These are phyloP conservation scores for Parietaria judaica DNA, from an alignment of 306 rosid species.

Conservation along the genomic window DNA sequence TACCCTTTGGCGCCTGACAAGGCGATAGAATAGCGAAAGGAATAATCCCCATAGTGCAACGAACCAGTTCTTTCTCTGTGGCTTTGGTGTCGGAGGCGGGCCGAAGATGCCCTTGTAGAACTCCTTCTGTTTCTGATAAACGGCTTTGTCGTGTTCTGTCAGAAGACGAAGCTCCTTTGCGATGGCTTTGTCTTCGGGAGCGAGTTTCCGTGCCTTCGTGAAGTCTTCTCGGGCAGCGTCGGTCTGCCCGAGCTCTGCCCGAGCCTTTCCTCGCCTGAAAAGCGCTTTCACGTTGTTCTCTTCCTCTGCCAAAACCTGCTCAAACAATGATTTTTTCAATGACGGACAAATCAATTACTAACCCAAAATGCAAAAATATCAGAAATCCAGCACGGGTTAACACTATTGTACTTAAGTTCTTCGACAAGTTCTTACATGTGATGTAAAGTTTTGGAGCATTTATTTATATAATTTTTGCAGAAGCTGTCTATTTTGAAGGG, in stretches of 20 bases:
- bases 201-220: slow-evolving; percentile 48
- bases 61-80: slow-evolving; percentile 39
- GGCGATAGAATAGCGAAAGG: slow-evolving; percentile 42
- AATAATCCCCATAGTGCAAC: slow-evolving; percentile 60
- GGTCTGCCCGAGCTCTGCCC: slow-evolving; percentile 84
- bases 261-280: slow-evolving; percentile 84
- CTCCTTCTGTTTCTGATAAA: slow-evolving; percentile 90
- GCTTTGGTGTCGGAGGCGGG: slow-evolving; percentile 62
- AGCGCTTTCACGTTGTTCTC: slow-evolving; percentile 78
- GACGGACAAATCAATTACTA: neutral
- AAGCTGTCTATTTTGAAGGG: too few relatives aligned
- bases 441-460: too few relatives aligned
- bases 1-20: slow-evolving; percentile 35
- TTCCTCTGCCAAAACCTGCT: slow-evolving; percentile 77
- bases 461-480: too few relatives aligned
- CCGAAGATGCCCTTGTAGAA: slow-evolving; percentile 88
- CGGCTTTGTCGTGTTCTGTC: slow-evolving; percentile 71
- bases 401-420: too few relatives aligned
- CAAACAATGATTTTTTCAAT: neutral
- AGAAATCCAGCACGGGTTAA: neutral
- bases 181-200: slow-evolving; percentile 76
- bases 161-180: slow-evolving; percentile 61
- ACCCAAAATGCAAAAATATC: slow-evolving; percentile 1
- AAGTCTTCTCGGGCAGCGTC: slow-evolving; percentile 84
- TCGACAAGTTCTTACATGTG: too few relatives aligned